Evolutionary conservation across 192 early-diverging fungal species (phyloP), one percentile per base, ranked within the genome.

Genomic region (Coemansia sp.): DNA sequence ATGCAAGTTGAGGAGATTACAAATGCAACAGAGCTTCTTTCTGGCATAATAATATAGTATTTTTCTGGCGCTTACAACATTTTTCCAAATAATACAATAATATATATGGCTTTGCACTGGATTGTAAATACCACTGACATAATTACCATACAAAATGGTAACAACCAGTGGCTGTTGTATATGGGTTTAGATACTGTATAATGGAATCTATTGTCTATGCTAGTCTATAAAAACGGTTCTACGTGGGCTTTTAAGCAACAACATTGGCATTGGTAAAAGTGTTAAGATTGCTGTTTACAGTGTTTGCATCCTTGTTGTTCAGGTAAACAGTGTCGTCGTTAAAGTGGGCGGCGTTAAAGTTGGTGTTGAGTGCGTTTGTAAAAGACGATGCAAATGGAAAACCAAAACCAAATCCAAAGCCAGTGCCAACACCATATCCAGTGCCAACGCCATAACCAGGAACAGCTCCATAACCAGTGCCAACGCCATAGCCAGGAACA

Each of bases 251-350:
- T 93, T 94, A 51, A 89, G 93, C 65, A 90, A 97, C 73, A 5
- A 65, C 45, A 26, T 66, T 66, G 45, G 65, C 70, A 90, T 95
- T 69, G 92, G 92, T 65, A 86, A 96, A 83, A 89, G 92, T 71
- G 92, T 97, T 47, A 22, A 72, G 19, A n/a, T 66, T 72, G 63
- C 46, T 65, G 41, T 46, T 61, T 37, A 47, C 56, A 2, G 41
- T 21, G 6, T 64, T 62, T 16, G 63, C 69, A 37, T 71, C 16
- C 16, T 59, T 58, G 41, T 70, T 58, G 54, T 70, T 70, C 32
- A 48, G 13, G 15, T 64, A 70, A 18, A 70, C 18, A 0, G 68
- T 70, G 19, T 70, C 56, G 18, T 70, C 68, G 18, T 69, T 69
- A 36, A 36, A 72, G 57, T 66, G 16, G n/a, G 63, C 60, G 22